A percentile compares a stretch with the other conserved stretches of the same genome.
These are phyloP conservation scores for Arthroderma uncinatum DNA, from an alignment of 2,329 filamentous ascomycete species.

Conservation along the genomic window DNA sequence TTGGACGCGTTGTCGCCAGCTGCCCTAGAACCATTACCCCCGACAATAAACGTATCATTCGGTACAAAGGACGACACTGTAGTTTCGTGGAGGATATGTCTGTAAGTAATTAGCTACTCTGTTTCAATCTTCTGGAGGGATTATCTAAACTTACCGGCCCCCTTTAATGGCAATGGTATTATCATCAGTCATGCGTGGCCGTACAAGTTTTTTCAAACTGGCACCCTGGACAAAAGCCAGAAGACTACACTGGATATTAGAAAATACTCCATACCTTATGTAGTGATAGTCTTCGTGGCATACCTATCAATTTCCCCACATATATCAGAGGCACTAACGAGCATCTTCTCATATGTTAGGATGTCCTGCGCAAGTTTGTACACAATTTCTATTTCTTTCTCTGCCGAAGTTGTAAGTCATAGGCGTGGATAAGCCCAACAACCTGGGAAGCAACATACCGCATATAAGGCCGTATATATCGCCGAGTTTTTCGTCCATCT, in stretches of 20 bases:
- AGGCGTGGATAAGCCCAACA: background rate
- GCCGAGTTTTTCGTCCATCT: conserved; percentile 70
- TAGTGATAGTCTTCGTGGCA: background rate
- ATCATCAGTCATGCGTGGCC: conserved; percentile 56
- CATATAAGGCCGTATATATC: conserved; percentile 78
- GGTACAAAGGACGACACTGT: conserved; percentile 69
- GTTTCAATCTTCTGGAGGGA: background rate
- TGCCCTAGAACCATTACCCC: conserved; percentile 36
- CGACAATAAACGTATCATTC: conserved; percentile 63
- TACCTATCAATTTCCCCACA: conserved; percentile 73
- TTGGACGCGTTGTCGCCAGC: background rate
- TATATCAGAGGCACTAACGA: conserved; percentile 61
- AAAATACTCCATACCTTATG: background rate
- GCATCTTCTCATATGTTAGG: conserved; percentile 54
- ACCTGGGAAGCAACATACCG: conserved; percentile 40
- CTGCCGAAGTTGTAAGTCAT: conserved; percentile 32
- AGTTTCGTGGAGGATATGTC: conserved; percentile 76
- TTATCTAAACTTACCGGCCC: conserved; percentile 48
- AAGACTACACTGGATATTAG: conserved; percentile 40
- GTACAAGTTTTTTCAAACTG: conserved; percentile 56
- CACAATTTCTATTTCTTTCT: conserved; percentile 80
- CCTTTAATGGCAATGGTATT: conserved; percentile 63
- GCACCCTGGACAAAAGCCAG: conserved; percentile 71
- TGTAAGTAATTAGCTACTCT: conserved; percentile 19
- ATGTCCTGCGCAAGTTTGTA: conserved; percentile 63